Evolutionary conservation across 2,329 filamentous ascomycete genomes (phyloP), one percentile per base, ranked within the genome.

Genomic region (Calonectria honghensis): DNA sequence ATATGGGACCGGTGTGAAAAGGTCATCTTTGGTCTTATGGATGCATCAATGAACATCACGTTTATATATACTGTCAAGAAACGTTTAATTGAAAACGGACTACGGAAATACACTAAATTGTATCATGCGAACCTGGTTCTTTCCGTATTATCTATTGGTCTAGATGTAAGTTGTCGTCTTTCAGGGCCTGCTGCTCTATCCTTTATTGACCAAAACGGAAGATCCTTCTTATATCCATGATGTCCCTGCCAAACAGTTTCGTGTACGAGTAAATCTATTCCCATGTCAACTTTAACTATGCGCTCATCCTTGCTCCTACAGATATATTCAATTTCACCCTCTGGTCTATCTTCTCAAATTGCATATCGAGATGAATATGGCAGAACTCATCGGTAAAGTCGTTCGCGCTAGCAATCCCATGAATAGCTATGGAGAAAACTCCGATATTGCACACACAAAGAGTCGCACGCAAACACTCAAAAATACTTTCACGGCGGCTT

Each of bases 1-100:
- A 79, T 88, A 29, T 90, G 88, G 88, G 88, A 90, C 68, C 86
- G 88, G 4, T 82, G 85, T 63, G 87, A 89, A 69, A 90, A 90
- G 76, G 83, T 85, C 2, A 83, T 90, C 1, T 88, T 88, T 54
- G 81, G 88, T 2, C 59, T 89, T 13, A 84, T 89, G 13, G 89
- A 90, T 72, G 86, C 83, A 1, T 77, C 77, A 1, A 82, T 90
- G 5, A 90, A 90, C 75, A 84, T 84, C 63, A 87, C 87, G 73
- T 90, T 90, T 73, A 84, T 83, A 77, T 80, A 78, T 59, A 81
- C 82, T 5, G 88, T 90, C 39, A 87, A 86, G 72, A 81, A 81
- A 20, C 85, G 86, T 9, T 82, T 90, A 0, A 85, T 90, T 68
- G 82, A 84, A 41, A 86, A 88, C 52, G 88, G 88, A 16, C 82